Base-by-base conservation (phyloP, 108 stramenopile genomes). In the Stephanodiscus minutulus region DNA sequence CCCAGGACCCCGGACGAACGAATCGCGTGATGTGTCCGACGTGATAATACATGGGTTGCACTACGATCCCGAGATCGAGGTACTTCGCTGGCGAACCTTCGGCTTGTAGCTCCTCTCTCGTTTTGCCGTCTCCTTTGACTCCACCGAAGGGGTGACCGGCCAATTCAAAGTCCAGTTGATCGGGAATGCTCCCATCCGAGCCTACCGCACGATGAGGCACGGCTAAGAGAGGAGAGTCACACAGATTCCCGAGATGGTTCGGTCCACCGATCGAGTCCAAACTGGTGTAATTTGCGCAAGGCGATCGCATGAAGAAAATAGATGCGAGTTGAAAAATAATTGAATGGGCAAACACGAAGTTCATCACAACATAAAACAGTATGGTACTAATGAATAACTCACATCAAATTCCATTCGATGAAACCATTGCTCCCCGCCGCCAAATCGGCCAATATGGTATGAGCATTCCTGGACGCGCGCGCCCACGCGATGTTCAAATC, bases 401-500 rank as follows among this genome's bases (percentile, higher is more conserved):
- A 88, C 79, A 97, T 61, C 65, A 96, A 44, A 70, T 97, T 96
- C 97, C 96, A 96, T 83, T 95, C 93, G 47, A 95, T 86, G 87
- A 95, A 96, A 5, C 92, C 96, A 44, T 90, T 82, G 69, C 95
- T 94, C 22, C 94, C 91, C 46, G 89, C 91, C 39, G 89, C 91
- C 69, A 98, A 74, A 79, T 97, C 98, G 24, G 93, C 91, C 50
- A 98, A 67, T 49, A 98, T 87, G 8, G 96, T 88, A 75, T 98
- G 98, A 5, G 87, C 96, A 66, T 94, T 89, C 60, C 95, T 91
- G 69, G 95, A 90, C 0, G 96, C 93, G 9, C 96, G 79, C 1
- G 83, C 79, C 89, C 90, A 95, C 25, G 79, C 87, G 54, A 92
- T 77, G 44, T 81, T 76, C 41, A 88, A 68, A 75, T 89, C 82